Evolutionary conservation across 768 basidiomycete species (phyloP).

Genomic region (Termitomyces sp.): DNA sequence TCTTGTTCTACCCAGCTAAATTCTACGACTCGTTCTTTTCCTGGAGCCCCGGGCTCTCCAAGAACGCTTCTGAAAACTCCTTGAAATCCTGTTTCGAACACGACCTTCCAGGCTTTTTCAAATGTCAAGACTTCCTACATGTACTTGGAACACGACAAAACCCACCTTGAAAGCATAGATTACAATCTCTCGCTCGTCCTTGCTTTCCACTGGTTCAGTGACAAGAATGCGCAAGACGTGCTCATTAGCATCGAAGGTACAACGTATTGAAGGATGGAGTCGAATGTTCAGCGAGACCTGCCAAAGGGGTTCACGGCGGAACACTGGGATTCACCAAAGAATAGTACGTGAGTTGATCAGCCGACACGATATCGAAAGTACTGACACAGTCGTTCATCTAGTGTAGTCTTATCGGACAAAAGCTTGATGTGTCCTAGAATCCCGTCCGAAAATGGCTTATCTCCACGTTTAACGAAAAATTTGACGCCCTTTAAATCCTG

Average conservation of each 20-base stretch:
- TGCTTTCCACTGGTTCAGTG: slow-evolving; percentile 38
- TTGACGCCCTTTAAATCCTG: slow-evolving; percentile 58
- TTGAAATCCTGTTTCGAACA: slow-evolving; percentile 51
- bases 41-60: slow-evolving; percentile 31
- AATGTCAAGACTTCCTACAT: slow-evolving; percentile 9
- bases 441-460: slow-evolving; percentile 51
- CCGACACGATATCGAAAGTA: background rate
- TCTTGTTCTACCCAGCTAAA: background rate
- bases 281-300: slow-evolving; percentile 67
- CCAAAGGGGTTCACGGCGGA: slow-evolving; percentile 66
- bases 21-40: background rate
- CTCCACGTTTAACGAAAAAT: slow-evolving; percentile 54
- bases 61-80: slow-evolving; percentile 42
- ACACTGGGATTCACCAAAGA: slow-evolving; percentile 36
- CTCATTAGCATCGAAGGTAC: slow-evolving; percentile 52
- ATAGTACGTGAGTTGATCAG: background rate
- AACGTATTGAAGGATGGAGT: slow-evolving; percentile 49
- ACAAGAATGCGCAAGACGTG: slow-evolving; percentile 49
- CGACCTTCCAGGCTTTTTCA: slow-evolving; percentile 34
- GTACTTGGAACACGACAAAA: background rate
- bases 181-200: slow-evolving; percentile 36
- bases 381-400: slow-evolving; percentile 45
- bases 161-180: slow-evolving; percentile 64
- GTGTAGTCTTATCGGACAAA: slow-evolving; percentile 37
- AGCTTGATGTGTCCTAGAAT: slow-evolving; percentile 60